These are phyloP conservation scores for Alternaria solani DNA, from an alignment of 2,329 filamentous ascomycete genomes.

Conservation along the genomic window DNA sequence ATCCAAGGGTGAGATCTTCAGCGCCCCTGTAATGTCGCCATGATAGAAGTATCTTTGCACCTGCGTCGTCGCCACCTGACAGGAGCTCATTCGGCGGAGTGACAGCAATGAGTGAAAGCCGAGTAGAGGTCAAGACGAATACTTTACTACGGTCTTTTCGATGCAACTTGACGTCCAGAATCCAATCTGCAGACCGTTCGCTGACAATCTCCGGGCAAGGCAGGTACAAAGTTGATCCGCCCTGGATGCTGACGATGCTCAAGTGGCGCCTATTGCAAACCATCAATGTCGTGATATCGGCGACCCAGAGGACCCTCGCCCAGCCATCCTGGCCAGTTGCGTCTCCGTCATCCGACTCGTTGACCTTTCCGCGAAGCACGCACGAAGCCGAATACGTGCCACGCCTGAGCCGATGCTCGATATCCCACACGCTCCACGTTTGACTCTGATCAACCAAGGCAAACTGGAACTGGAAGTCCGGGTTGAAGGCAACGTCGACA, in stretches of 20 bases:
- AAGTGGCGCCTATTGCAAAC: conserved; percentile 59
- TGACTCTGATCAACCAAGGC: conserved; percentile 71
- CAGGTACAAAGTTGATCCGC: conserved; percentile 26
- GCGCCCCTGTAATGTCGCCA: conserved; percentile 64
- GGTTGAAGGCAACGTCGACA: conserved; percentile 71
- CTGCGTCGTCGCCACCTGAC: conserved; percentile 27
- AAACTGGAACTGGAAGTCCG: conserved; percentile 67
- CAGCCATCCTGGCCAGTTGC: conserved; percentile 55
- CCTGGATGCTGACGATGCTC: conserved; percentile 47
- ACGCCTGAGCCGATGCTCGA: conserved; percentile 46
- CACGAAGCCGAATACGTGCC: conserved; percentile 46
- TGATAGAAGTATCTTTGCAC: conserved; percentile 53
- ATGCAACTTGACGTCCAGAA: conserved; percentile 66
- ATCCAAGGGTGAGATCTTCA: conserved; percentile 61
- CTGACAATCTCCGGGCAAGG: conserved; percentile 38
- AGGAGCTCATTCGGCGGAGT: conserved; percentile 37
- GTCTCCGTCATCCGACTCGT: conserved; percentile 2
- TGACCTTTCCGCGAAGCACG: conserved; percentile 38
- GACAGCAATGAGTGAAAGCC: conserved; percentile 61
- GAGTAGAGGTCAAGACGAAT: conserved; percentile 66
- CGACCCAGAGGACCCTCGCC: conserved; percentile 60
- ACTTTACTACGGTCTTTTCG: conserved; percentile 59
- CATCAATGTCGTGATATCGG: conserved; percentile 58
- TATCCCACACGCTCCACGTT: conserved; percentile 73
- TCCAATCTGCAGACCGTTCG: conserved; percentile 52